phyloP scores from a whole-genome alignment of 257 asterid species.

The Solanum okadae region DNA sequence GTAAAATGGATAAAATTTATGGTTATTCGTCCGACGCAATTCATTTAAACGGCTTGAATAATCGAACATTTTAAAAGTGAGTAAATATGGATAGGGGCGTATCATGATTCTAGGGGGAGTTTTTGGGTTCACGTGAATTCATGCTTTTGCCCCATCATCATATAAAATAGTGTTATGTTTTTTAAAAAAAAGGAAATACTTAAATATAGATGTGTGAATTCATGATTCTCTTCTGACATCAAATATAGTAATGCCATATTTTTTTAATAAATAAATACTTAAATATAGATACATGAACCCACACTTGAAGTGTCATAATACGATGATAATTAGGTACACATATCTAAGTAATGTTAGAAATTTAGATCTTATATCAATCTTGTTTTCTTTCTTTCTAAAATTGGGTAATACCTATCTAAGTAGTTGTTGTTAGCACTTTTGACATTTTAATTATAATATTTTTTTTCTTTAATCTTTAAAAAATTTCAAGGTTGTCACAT shows the following conservation, averaged over 20 bases:
- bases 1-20: too few species aligned
- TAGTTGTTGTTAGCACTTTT: not conserved
- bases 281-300: too few species aligned
- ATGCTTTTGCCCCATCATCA: too few species aligned
- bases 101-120: not conserved
- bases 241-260: too few species aligned
- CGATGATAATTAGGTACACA: not conserved
- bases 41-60: not conserved
- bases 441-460: not conserved
- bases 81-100: not conserved
- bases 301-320: not conserved
- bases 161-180: not conserved
- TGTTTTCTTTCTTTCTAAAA: not conserved
- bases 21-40: not conserved
- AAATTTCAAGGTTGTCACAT: not conserved
- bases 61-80: not conserved
- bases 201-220: too few species aligned
- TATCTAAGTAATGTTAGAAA: too few species aligned
- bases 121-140: fast-evolving
- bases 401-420: not conserved
- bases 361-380: too few species aligned
- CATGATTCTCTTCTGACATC: not conserved
- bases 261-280: too few species aligned
- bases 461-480: not conserved
- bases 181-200: not conserved